Evolutionary conservation across 1,139 yeast genomes (phyloP).

Genomic region (Yueomyces sp.): DNA sequence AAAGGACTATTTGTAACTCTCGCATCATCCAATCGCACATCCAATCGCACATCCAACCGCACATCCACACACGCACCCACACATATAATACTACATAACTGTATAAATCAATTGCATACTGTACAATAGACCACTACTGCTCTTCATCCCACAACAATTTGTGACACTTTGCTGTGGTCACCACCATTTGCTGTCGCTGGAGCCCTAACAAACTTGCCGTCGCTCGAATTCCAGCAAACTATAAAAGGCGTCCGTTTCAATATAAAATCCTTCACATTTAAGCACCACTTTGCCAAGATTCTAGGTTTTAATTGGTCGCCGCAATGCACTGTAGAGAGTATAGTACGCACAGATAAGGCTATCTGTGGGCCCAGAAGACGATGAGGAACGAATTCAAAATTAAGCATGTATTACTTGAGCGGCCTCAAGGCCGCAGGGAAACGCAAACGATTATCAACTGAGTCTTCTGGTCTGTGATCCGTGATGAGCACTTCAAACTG

Average conservation of each 20-base stretch:
- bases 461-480: not conserved
- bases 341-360: not conserved
- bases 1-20: conserved; percentile 56
- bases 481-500: not conserved
- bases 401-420: not conserved
- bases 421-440: not conserved
- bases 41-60: not conserved
- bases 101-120: too few relatives aligned
- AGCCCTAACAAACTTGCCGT: too few relatives aligned
- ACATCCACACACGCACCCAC: not conserved
- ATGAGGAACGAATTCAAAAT: not conserved
- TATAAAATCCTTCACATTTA: too few relatives aligned
- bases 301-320: too few relatives aligned
- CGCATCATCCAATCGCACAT: not conserved
- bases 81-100: not conserved
- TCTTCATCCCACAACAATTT: too few relatives aligned
- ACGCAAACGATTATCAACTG: not conserved
- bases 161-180: too few relatives aligned
- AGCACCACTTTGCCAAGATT: too few relatives aligned
- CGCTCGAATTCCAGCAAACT: too few relatives aligned
- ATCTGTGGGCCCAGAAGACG: not conserved
- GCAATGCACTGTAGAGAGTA: too few relatives aligned
- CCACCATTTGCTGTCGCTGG: too few relatives aligned
- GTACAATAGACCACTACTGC: too few relatives aligned
- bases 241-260: too few relatives aligned